A percentile compares a stretch with the other conserved stretches of the same genome.
Evolutionary conservation across 2,329 filamentous ascomycete genomes (phyloP).

Genomic region (Aspergillus sp.): DNA sequence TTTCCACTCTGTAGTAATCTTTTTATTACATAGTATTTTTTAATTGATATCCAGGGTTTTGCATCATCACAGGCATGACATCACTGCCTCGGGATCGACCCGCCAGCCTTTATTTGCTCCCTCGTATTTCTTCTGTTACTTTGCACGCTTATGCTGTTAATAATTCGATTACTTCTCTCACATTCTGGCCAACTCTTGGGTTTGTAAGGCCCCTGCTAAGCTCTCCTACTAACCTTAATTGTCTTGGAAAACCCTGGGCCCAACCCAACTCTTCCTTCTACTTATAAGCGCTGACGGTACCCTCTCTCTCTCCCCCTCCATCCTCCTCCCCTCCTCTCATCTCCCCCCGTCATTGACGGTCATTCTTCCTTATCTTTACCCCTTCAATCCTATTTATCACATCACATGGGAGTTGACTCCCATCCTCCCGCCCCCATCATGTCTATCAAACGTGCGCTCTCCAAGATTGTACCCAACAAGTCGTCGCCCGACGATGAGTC

Average conservation of each 20-base stretch:
- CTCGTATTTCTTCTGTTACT: slow-evolving; percentile 3
- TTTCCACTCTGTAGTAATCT: neutral
- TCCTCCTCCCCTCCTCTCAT: neutral
- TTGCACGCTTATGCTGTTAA: neutral
- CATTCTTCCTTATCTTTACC: neutral
- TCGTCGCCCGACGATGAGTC: slow-evolving; percentile 27
- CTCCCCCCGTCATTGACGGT: neutral
- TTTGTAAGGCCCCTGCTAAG: neutral
- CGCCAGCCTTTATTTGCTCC: neutral
- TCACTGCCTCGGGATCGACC: neutral
- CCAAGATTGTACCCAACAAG: slow-evolving; percentile 38
- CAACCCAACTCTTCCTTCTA: neutral
- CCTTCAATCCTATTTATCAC: neutral
- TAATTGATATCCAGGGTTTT: neutral
- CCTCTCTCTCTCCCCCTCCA: neutral
- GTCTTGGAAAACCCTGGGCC: neutral
- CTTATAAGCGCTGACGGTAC: neutral
- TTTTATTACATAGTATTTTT: neutral
- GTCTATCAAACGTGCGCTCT: slow-evolving; percentile 50
- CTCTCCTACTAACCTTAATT: neutral
- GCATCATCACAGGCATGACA: slow-evolving; percentile 3
- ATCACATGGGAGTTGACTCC: neutral
- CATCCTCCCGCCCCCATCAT: slow-evolving; percentile 35
- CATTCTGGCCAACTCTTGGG: neutral
- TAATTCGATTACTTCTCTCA: neutral